Evolutionary conservation across 2,329 filamentous ascomycete species (phyloP), one percentile per base, ranked within the genome.

Genomic region (Hymenoscyphus occultus): DNA sequence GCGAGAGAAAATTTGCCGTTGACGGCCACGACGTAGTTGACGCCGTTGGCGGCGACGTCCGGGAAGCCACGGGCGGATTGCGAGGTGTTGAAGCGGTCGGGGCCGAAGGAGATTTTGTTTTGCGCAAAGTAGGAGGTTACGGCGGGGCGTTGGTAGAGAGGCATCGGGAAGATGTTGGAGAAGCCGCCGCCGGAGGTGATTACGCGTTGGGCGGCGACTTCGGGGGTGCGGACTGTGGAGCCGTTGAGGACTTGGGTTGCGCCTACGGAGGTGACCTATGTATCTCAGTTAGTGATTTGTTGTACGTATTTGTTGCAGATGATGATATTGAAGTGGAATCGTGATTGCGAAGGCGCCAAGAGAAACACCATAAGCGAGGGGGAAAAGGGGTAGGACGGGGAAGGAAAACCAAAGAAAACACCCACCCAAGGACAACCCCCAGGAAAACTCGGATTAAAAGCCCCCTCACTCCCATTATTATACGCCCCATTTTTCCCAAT

Each of bases 101-200:
- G 75, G n/a, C n/a, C 76, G 42, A 70, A 72, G 3, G 67, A 63
- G 5, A 72, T 72, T 16, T 68, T 64, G 62, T 74, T 69, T 5
- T 66, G 13, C 5, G 68, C 63, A 59, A 72, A 75, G 63, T 74
- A 76, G 1, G 69, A 63, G 1, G 69, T 63, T 28, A 75, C 60
- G 1, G 71, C 69, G 1, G 70, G 68, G 13, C 75, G 70, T 66
- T 85, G 83, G 72, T 84, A 85, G 10, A 72, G 70, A 0, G 83
- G 82, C 19, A 81, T 72, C 0, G 5, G 80, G 80, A 58, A 82
- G 71, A 74, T 82, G 80, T 70, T 80, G 22, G 88, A 87, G 74
- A 93, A 95, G 73, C 94, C 91, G 65, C 87, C 80, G 16, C 88
- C 87, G 28, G 84, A 89, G 80, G 92, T 92, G 74, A 96, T 85